phyloP scores from a whole-genome alignment of 2,329 filamentous ascomycete genomes.

The Pseudocercospora pini-densiflorae region DNA sequence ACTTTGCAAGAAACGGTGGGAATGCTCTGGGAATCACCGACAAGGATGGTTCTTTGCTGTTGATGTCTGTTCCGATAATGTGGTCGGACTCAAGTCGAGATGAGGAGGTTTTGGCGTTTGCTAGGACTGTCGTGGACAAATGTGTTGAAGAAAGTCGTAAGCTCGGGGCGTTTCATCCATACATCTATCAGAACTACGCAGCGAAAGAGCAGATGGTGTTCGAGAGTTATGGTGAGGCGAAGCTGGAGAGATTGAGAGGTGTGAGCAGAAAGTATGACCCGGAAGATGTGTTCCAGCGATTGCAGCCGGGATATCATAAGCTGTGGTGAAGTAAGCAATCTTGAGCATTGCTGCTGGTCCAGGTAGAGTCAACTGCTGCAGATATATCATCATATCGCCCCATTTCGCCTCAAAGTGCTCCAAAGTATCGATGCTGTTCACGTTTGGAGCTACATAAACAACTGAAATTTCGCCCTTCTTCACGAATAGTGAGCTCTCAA shows the following conservation, averaged over 20 bases:
- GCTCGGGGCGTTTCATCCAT: slow-evolving; percentile 13
- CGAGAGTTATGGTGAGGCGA: slow-evolving; percentile 24
- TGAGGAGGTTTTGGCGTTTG: slow-evolving; percentile 3
- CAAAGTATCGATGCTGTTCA: neutral
- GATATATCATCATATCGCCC: neutral
- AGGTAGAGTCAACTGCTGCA: neutral
- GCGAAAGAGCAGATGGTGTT: slow-evolving; percentile 21
- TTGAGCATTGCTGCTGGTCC: neutral
- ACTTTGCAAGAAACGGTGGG: slow-evolving; percentile 20
- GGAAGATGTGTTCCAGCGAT: slow-evolving; percentile 21
- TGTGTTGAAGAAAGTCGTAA: slow-evolving; percentile 4
- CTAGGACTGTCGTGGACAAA: slow-evolving; percentile 6
- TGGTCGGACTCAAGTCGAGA: slow-evolving; percentile 15
- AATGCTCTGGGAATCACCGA: slow-evolving; percentile 20
- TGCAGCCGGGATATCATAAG: slow-evolving; percentile 20
- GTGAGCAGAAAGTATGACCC: slow-evolving; percentile 21
- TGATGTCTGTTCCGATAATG: slow-evolving; percentile 8
- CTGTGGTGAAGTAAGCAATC: slow-evolving; percentile 6
- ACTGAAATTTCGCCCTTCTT: neutral
- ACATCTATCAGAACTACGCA: slow-evolving; percentile 27
- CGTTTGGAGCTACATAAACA: neutral
- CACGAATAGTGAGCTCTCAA: neutral
- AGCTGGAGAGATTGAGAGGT: slow-evolving; percentile 20
- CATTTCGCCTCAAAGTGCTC: neutral
- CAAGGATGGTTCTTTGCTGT: slow-evolving; percentile 14